Base-by-base conservation (phyloP, 2,329 filamentous ascomycete species). In the Alternaria sp. region DNA sequence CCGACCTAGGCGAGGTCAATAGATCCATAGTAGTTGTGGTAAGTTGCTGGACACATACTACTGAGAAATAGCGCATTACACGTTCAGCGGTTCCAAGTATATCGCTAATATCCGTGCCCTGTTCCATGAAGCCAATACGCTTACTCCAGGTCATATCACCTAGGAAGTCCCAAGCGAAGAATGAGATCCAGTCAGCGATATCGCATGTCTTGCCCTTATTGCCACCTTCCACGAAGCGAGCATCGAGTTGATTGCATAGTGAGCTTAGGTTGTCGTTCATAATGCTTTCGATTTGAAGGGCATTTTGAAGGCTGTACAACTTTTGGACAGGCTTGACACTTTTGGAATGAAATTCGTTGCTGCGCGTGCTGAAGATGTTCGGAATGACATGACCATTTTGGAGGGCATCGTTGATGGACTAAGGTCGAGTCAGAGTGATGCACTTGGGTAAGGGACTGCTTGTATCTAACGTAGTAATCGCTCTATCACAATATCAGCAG, bases 71-170 rank as follows among this genome's bases (percentile, higher is more conserved):
- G 26, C 62, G 33, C 65, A 69, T 69, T 3, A 68, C 65, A 4
- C 68, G 62, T 29, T 65, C 80, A 31, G 81, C 75, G 46, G 81
- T 78, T n/a, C 53, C 54, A 13, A 75, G 53, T 63, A 73, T 67
- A 41, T 62, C 60, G 5, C 77, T 77, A 28, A 81, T 69, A 54
- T 81, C 80, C 17, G 66, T 64, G 0, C 76, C 79, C 44, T 73
- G 61, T 52, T 81, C 74, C 46, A 81, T 71, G 62, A 81, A 81
- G 0, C 79, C 80, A 7, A 80, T 70, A n/a, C 72, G 73, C 60
- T 77, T 74, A 17, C 74, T 72, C 60, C 80, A 81, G 0, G 76
- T 79, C 51, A 81, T 66, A 40, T 80, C 74, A 1, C 77, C 76
- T 0, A 82, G 64, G 6, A 80, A 67, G 41, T 68, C 65, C 62